These are phyloP conservation scores for Candida ipomoeae DNA, from an alignment of 805 yeast species.

Conservation along the genomic window DNA sequence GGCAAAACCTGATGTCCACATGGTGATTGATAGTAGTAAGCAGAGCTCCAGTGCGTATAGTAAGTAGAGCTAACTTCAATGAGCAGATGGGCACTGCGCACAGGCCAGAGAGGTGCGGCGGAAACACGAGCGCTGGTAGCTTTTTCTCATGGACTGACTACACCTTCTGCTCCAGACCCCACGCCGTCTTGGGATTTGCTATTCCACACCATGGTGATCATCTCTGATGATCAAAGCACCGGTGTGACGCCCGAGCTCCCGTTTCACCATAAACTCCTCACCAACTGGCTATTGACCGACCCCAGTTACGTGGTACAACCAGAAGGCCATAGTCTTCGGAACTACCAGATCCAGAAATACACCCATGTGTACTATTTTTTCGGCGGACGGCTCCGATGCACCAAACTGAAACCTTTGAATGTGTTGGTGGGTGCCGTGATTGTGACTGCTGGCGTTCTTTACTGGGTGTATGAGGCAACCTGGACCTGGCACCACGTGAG, in stretches of 20 bases:
- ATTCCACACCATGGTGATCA: constrained; percentile 1
- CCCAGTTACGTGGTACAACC: constrained; percentile 13
- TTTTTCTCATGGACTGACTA: background rate
- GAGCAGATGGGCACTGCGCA: background rate
- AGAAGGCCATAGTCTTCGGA: constrained; percentile 16
- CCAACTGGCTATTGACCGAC: constrained; percentile 27
- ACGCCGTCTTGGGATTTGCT: background rate
- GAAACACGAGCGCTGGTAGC: background rate
- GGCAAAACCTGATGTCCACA: background rate
- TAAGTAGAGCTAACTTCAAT: too few relatives aligned
- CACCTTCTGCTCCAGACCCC: background rate
- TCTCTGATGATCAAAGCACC: background rate
- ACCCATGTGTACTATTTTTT: constrained; percentile 43
- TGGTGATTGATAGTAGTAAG: background rate
- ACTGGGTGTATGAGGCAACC: constrained; percentile 39
- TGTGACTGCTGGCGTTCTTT: constrained; percentile 49
- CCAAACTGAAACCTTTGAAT: constrained; percentile 39
- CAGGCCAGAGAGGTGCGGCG: constrained; percentile 1
- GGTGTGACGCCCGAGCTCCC: background rate
- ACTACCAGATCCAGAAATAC: constrained; percentile 41
- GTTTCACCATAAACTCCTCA: constrained; percentile 5
- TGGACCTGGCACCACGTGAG: constrained; percentile 57
- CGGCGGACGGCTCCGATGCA: constrained; percentile 61
- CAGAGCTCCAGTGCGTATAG: background rate
- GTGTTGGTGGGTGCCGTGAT: constrained; percentile 31